Conservation (phyloP, 345 rosid species). For the Raphanus raphanistrum region DNA sequence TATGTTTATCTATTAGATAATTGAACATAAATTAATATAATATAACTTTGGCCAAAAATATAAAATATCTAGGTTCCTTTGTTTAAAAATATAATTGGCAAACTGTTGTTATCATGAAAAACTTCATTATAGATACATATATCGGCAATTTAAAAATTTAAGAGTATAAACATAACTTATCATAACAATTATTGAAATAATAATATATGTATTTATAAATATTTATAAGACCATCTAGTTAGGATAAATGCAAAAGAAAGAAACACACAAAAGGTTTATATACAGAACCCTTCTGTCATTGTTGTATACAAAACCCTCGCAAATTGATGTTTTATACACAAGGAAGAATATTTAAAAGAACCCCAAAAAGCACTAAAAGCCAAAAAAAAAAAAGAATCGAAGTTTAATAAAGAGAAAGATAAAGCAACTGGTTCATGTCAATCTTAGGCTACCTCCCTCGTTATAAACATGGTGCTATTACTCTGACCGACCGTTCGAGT, state of each 20-base stretch:
- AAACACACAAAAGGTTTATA: conserved; percentile 16
- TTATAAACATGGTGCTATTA: conserved; percentile 11
- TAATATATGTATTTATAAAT: too few species aligned
- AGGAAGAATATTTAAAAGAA: conserved; percentile 25
- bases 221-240: too few species aligned
- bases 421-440: conserved; percentile 28
- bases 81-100: too few species aligned
- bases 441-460: conserved; percentile 29
- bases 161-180: too few species aligned
- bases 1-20: too few species aligned
- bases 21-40: too few species aligned
- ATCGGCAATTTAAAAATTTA: too few species aligned
- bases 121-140: too few species aligned
- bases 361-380: conserved; percentile 16
- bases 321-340: conserved; percentile 32
- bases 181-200: too few species aligned
- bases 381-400: conserved; percentile 2
- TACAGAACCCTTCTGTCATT: conserved; percentile 31
- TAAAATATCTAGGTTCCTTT: too few species aligned
- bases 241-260: conserved; percentile 6
- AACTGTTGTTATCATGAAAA: too few species aligned
- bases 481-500: conserved; percentile 33
- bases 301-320: conserved; percentile 23
- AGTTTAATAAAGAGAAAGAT: conserved; percentile 13
- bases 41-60: too few species aligned